Base-by-base conservation (phyloP, 2,329 filamentous ascomycete genomes). In the Ophiostoma tasmaniense region DNA sequence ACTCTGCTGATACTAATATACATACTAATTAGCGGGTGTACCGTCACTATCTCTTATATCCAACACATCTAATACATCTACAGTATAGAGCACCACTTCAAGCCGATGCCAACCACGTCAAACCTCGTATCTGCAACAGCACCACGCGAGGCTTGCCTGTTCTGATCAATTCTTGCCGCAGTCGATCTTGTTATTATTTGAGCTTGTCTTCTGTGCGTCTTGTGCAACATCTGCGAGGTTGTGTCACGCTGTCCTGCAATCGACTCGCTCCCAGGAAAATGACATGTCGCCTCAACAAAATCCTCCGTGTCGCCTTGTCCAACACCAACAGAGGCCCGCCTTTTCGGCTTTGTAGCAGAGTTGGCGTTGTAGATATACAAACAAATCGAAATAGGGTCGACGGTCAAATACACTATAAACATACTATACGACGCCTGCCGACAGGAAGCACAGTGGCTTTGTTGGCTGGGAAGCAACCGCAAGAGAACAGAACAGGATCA, bases 231-330 rank as follows among this genome's bases (percentile, higher is more conserved):
- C n/a, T n/a, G n/a, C 35, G 37, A 65, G 64, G 64, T 22, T 45
- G 64, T 1, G 64, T 65, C 1, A 17, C 33, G 11, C 20, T 25
- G 25, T 13, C 8, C n/a, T 45, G 35, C 37, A 17, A 42, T 42
- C 4, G 2, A 28, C 37, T 42, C 37, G 35, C 22, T 65, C 64
- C 64, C 64, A 13, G 64, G 37, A 65, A 42, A 28, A 39, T 65
- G 64, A 65, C 64, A 45, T 45, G 37, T 65, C 64, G 64, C 39
- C 64, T 65, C 64, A 65, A 37, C 61, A 64, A 64, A 64, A 64
- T 13, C 4, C 4, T 39, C 37, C 37, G 37, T 39, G 37, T 39
- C 37, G 35, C 62, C 20, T 42, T 13, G 62, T 42, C 33, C 62
- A 6, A 64, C 62, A 10, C 13, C 33, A 64, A 11, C 11, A 17